Percentiles rank a stretch among this genome's conserved stretches.
These are phyloP conservation scores for Excoecaria agallocha DNA, from an alignment of 345 rosid species.

Conservation along the genomic window DNA sequence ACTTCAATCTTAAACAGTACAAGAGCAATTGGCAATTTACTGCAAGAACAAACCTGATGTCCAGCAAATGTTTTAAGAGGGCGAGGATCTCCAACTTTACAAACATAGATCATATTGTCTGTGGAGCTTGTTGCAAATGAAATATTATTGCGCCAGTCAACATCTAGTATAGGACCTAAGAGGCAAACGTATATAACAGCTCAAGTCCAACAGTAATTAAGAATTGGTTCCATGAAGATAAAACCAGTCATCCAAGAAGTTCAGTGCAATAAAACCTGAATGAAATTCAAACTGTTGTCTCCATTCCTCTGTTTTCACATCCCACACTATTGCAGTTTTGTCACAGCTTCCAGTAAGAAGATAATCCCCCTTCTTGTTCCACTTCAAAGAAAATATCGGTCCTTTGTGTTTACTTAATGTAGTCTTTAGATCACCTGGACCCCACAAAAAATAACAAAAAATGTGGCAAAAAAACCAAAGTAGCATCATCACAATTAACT, in stretches of 20 bases:
- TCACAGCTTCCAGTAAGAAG: conserved; percentile 98
- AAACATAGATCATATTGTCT: conserved; percentile 84
- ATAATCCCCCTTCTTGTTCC: conserved; percentile 99
- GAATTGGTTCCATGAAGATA: conserved; percentile 20
- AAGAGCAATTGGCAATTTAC: conserved; percentile 15
- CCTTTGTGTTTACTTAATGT: conserved; percentile 93
- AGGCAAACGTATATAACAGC: conserved; percentile 9
- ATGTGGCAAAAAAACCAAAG: conserved; percentile 2
- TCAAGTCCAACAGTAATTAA: conserved; percentile 5
- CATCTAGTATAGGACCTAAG: conserved; percentile 96
- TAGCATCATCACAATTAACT: not conserved
- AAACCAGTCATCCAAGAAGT: not conserved
- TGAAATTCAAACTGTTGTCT: conserved; percentile 95
- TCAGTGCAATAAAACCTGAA: conserved; percentile 44
- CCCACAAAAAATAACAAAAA: conserved; percentile 6
- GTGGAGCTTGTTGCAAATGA: conserved; percentile 99
- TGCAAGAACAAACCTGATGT: conserved; percentile 63
- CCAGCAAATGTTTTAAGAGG: conserved; percentile 83
- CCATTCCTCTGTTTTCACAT: conserved; percentile 90
- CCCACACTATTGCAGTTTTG: conserved; percentile 98
- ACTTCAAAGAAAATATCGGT: conserved; percentile 95
- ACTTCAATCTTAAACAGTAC: not conserved
- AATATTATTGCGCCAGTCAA: conserved; percentile 95
- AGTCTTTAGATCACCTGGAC: conserved; percentile 74
- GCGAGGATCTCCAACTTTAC: conserved; percentile 84